These are phyloP conservation scores for Lignosus rhinocerotis DNA, from an alignment of 1,284 basidiomycete genomes.

Conservation along the genomic window DNA sequence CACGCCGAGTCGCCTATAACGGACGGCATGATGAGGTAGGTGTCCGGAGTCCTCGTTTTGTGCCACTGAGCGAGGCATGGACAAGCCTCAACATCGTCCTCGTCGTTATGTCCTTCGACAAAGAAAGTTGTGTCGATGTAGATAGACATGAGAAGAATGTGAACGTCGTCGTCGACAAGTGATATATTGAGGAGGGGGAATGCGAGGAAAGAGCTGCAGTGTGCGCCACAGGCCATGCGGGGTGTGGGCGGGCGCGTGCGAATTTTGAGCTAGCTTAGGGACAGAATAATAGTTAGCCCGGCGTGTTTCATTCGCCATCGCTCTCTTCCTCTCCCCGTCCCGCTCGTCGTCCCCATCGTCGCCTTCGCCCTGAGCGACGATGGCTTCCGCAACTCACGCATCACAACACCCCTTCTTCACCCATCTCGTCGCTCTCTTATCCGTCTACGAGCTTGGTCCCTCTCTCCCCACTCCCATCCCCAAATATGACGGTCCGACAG, in stretches of 20 bases:
- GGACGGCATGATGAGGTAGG: background rate
- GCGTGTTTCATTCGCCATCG: conserved; percentile 4
- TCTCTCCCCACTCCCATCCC: conserved; percentile 52
- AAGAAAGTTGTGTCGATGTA: background rate
- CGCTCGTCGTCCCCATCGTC: conserved; percentile 16
- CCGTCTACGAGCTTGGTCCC: conserved; percentile 41
- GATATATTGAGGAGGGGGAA: background rate
- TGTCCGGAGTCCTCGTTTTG: conserved; percentile 9
- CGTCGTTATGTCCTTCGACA: background rate
- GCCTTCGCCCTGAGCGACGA: conserved; percentile 24
- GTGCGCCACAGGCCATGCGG: background rate
- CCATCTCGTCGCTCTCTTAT: conserved; percentile 41
- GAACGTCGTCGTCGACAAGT: background rate
- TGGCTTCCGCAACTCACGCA: conserved; percentile 26
- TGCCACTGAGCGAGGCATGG: background rate
- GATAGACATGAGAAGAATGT: background rate
- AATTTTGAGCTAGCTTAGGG: background rate
- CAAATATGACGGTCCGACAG: conserved; percentile 60
- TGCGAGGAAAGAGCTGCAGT: background rate
- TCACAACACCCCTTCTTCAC: conserved; percentile 37
- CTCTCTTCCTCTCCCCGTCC: conserved; percentile 10
- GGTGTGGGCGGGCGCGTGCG: conserved; percentile 14
- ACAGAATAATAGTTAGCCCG: conserved; percentile 17
- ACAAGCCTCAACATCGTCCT: background rate
- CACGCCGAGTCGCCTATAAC: background rate